Evolutionary conservation across 768 basidiomycete genomes (phyloP).

Genomic region (Terana coerulea): DNA sequence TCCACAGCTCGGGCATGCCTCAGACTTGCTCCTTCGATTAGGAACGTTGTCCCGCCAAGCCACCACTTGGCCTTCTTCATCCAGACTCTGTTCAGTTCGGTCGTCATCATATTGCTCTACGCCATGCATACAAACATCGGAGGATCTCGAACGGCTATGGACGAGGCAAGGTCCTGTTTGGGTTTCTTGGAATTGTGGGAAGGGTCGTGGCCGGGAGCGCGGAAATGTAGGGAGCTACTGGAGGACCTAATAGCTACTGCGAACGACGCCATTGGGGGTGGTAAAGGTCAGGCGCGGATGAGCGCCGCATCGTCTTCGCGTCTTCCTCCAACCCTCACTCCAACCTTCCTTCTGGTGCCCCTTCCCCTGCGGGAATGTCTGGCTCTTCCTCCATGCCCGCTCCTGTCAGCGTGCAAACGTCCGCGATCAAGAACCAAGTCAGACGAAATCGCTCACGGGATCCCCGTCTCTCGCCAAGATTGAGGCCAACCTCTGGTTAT

Average conservation of each 20-base stretch:
- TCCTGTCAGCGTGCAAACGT: constrained; percentile 17
- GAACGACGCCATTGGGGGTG: constrained; percentile 52
- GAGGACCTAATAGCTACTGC: constrained; percentile 67
- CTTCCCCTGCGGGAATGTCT: constrained; percentile 11
- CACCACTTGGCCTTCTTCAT: constrained; percentile 89
- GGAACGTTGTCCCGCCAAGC: constrained; percentile 77
- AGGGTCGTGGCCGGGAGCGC: constrained; percentile 83
- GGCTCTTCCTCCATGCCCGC: constrained; percentile 17
- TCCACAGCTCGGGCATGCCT: constrained; percentile 84
- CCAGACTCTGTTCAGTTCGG: constrained; percentile 85
- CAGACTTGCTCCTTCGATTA: constrained; percentile 79
- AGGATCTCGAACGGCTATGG: constrained; percentile 70
- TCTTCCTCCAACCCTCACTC: constrained; percentile 8
- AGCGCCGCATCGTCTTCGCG: constrained; percentile 4
- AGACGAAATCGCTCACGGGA: constrained; percentile 31
- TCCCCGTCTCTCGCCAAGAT: constrained; percentile 25
- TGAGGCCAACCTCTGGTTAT: constrained; percentile 20
- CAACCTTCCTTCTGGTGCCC: constrained; percentile 1
- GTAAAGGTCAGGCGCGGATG: constrained; percentile 17
- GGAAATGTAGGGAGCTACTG: constrained; percentile 81
- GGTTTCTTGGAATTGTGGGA: constrained; percentile 76
- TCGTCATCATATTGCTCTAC: constrained; percentile 79
- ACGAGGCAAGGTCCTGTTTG: constrained; percentile 74
- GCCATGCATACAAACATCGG: constrained; percentile 78
- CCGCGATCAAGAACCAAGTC: constrained; percentile 19